Evolutionary conservation across 2,329 filamentous ascomycete genomes (phyloP), one percentile per base, ranked within the genome.

Genomic region (Aureobasidium melanogenum): DNA sequence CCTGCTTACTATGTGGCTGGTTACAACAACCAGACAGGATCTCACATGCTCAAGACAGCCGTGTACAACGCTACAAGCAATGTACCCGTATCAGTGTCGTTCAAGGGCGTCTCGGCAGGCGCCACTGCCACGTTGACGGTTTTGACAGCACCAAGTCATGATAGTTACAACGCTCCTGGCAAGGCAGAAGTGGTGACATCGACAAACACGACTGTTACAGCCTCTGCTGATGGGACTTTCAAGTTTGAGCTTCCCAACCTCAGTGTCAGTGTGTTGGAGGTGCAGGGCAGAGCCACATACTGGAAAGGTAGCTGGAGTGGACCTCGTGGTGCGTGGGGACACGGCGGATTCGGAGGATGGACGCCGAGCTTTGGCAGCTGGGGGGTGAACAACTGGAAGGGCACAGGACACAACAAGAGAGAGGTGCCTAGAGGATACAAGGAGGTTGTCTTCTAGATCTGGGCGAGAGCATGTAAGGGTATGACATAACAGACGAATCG

Each of bases 191-290:
- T 81, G n/a, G 81, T 84, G 0, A 70, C 77, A 52, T 76, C 71
- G 24, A 73, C 69, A 0, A 76, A 70, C 12, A 69, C 66, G 0
- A 70, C 71, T 0, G 48, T 82, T 36, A 72, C 69, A 65, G 80
- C 79, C 1, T 77, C 75, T 22, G 67, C 68, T 10, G 72, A 75
- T 26, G 82, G 83, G 2, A 69, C 67, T 0, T 84, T 84, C 65
- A 70, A 72, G 52, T 85, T 85, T 64, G 73, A 68, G 26, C 61
- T 85, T 66, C 82, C 82, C 0, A 73, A 82, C 64, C 67, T 84
- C 58, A 84, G 81, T 66, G 78, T 85, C 50, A 82, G 80, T 17
- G 78, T 85, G 2, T 67, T 85, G 52, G 80, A 83, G 14, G 72
- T 67, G n/a, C 41, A 57, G 8, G 54, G 54, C 10, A 43, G 39